Evolutionary conservation across 192 early-diverging fungal genomes (phyloP), one percentile per base, ranked within the genome.

Genomic region (Gaertneriomyces semiglobifer): DNA sequence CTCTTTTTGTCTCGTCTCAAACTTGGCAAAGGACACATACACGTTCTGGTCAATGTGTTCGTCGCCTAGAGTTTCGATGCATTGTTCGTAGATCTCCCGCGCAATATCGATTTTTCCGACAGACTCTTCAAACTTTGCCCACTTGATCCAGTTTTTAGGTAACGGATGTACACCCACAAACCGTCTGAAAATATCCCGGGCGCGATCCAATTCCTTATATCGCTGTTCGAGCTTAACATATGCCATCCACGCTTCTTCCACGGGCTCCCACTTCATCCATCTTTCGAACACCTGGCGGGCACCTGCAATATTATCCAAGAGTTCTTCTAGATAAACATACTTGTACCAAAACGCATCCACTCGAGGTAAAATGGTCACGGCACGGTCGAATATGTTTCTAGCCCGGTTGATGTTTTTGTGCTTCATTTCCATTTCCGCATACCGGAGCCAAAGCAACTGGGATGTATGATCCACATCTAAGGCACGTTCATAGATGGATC

Each of bases 211-310:
- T 72, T 99, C 95, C 43, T 82, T 73, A 70, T 99, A 86, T 66
- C 82, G 79, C 57, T 81, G 84, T 70, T 99, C 97, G 73, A 98
- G 88, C 75, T 95, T 93, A 52, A 98, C 88, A 66, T 93, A 99
- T 3, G 95, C 93, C 66, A 78, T 77, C 97, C 97, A 99, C 2
- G 93, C 93, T 16, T 87, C 89, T 62, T 92, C 91, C 40, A 86
- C 78, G 14, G 96, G 95, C 66, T 98, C 94, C 95, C 97, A 98
- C 60, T 90, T 84, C 96, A 99, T 98, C 97, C 97, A 99, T 45
- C 97, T 85, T 60, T 96, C 92, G 86, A 99, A 99, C 25, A 99
- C 90, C 44, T 91, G 89, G 8, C 97, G 84, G 1, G 90, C 89
- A 5, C 92, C 91, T 9, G 85, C 81, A 0, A 94, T 81, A 68